A percentile compares a stretch with the other conserved stretches of the same genome.
Conservation (phyloP, 129 eudicot genomes). For the Saposhnikovia divaricata region DNA sequence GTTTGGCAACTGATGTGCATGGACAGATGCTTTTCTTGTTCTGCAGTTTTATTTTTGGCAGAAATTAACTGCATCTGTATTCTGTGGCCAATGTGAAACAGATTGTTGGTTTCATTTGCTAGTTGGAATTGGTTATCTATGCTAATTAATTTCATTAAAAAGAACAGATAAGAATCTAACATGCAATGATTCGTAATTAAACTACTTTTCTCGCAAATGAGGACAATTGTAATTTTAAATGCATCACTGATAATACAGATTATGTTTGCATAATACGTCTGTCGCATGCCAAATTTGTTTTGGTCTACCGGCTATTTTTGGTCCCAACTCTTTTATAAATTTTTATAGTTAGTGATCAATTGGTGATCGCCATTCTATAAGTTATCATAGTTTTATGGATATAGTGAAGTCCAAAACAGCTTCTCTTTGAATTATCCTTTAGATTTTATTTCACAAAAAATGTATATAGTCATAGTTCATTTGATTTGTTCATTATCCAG, state of each 20-base stretch:
- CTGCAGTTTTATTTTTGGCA: not conserved
- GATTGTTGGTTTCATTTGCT: not conserved
- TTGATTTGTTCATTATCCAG: no score
- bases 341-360: no score
- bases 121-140: not conserved
- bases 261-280: not conserved
- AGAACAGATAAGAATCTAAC: not conserved
- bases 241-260: not conserved
- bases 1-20: constrained; percentile 90
- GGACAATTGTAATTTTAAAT: not conserved
- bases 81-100: no score
- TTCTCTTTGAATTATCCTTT: no score
- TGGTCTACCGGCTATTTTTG: no score
- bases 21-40: constrained; percentile 59
- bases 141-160: not conserved
- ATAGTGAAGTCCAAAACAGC: no score
- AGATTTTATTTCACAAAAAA: no score
- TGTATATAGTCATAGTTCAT: no score
- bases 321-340: no score
- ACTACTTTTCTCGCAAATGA: not conserved
- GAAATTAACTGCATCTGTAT: not conserved
- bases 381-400: no score
- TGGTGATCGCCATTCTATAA: no score
- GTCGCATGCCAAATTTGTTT: no score
- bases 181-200: not conserved